phyloP scores from a whole-genome alignment of 1,284 basidiomycete species.

The Gymnopus androsaceus region DNA sequence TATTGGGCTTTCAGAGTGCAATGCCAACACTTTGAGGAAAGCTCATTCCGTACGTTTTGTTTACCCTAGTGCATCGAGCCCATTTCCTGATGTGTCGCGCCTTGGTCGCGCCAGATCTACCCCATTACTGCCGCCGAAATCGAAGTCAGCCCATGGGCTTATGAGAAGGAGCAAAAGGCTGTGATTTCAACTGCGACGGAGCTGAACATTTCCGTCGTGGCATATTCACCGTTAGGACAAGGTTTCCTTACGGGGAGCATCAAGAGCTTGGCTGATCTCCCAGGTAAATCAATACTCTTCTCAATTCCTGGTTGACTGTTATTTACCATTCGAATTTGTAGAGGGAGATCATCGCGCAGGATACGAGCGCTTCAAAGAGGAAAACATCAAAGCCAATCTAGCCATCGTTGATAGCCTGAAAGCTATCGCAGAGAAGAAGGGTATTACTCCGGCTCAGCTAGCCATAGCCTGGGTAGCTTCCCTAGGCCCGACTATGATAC shows the following conservation, averaged over 20 bases:
- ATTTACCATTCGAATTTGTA: no score
- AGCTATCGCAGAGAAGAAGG: slow-evolving; percentile 49
- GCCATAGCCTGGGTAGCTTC: slow-evolving; percentile 61
- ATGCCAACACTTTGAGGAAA: slow-evolving; percentile 48
- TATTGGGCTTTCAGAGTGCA: slow-evolving; percentile 56
- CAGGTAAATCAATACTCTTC: no score
- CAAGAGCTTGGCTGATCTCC: slow-evolving; percentile 51
- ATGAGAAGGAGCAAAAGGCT: background rate
- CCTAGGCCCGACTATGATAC: slow-evolving; percentile 51
- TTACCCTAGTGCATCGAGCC: background rate
- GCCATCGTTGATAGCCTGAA: slow-evolving; percentile 50
- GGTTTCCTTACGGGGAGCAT: slow-evolving; percentile 59
- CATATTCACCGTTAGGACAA: slow-evolving; percentile 49
- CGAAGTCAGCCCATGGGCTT: slow-evolving; percentile 1
- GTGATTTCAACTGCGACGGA: background rate
- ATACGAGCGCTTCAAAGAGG: slow-evolving; percentile 27
- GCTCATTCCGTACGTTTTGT: slow-evolving; percentile 37
- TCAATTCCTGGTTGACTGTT: no score
- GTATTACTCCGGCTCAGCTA: slow-evolving; percentile 58
- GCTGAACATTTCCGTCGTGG: background rate
- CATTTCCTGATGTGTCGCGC: no score
- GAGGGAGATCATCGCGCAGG: slow-evolving; percentile 28
- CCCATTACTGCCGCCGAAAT: background rate
- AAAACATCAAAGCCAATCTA: slow-evolving; percentile 56
- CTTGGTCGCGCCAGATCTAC: no score